Evolutionary conservation across 2,329 filamentous ascomycete genomes (phyloP), one percentile per base, ranked within the genome.

Genomic region (Hirsutella thompsonii): DNA sequence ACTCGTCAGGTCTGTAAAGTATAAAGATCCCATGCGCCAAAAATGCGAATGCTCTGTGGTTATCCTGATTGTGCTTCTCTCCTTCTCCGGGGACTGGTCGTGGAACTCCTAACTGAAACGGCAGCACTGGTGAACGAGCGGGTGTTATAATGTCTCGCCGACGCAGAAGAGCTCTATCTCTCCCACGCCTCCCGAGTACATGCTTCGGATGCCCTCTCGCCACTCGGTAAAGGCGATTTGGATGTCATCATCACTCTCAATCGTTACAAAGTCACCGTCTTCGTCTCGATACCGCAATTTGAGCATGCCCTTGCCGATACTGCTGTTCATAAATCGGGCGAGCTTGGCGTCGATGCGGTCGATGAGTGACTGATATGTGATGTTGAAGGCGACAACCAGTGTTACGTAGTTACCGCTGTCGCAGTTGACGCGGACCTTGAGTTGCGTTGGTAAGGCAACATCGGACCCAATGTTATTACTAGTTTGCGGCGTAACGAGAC

Each of bases 271-370:
- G 55, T 96, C 92, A 38, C 85, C 85, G 49, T 98, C 92, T 54
- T 89, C 83, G 55, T 98, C 92, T 39, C 81, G 76, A 61, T 96
- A 98, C 46, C 88, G 84, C 42, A 98, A 68, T 62, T 88, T 87
- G 51, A 95, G 77, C 49, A 82, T 81, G 46, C 86, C 84, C 54
- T 78, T 82, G 51, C 80, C 80, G 54, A 95, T 89, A 40, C 83
- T 89, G 56, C 85, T 83, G 51, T 74, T 81, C 18, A 87, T 94
- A 52, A 89, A 89, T 42, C 86, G 79, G 44, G 83, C 83, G 43
- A 98, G 75, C 60, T 98, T 98, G 21, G 88, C 87, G 55, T 98
- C 92, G 52, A 98, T 95, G 10, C 92, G 83, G 57, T 96, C 92
- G 48, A 92, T 88, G 42, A 98, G 71, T 20, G 86, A 92, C 49